Evolutionary conservation across 2,329 filamentous ascomycete species (phyloP).

Genomic region (Aspergillus novoparasiticus): DNA sequence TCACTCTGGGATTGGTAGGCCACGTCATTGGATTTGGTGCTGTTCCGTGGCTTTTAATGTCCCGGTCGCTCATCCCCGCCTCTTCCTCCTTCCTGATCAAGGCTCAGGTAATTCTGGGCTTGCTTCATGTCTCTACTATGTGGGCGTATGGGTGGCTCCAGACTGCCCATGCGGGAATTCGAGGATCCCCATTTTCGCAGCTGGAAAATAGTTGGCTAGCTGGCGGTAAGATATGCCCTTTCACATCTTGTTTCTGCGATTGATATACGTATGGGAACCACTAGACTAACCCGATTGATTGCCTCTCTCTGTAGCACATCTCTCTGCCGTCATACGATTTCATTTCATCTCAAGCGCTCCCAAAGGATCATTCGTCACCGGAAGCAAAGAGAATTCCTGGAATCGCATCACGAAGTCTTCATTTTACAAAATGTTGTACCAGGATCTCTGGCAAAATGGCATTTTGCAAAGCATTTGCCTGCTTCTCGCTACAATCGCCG

Average conservation of each 20-base stretch:
- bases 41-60: neutral
- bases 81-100: neutral
- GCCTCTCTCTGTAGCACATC: neutral
- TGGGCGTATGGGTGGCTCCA: neutral
- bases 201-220: slow-evolving; percentile 1
- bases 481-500: neutral
- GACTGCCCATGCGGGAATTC: neutral
- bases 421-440: neutral
- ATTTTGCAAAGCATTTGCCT: neutral
- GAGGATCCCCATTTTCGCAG: neutral
- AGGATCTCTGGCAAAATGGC: neutral
- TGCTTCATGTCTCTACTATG: neutral
- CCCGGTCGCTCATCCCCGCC: neutral
- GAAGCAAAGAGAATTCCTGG: slow-evolving; percentile 3
- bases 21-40: neutral
- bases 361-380: slow-evolving; percentile 1
- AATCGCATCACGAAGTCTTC: slow-evolving; percentile 1
- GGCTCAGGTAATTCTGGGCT: neutral
- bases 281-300: neutral
- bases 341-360: neutral
- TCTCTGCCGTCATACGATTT: neutral
- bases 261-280: neutral
- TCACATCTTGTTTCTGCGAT: neutral
- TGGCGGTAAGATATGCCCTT: neutral
- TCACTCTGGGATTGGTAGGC: neutral